phyloP scores from a whole-genome alignment of 2,329 filamentous ascomycete genomes.

The Colletotrichum spinosum region DNA sequence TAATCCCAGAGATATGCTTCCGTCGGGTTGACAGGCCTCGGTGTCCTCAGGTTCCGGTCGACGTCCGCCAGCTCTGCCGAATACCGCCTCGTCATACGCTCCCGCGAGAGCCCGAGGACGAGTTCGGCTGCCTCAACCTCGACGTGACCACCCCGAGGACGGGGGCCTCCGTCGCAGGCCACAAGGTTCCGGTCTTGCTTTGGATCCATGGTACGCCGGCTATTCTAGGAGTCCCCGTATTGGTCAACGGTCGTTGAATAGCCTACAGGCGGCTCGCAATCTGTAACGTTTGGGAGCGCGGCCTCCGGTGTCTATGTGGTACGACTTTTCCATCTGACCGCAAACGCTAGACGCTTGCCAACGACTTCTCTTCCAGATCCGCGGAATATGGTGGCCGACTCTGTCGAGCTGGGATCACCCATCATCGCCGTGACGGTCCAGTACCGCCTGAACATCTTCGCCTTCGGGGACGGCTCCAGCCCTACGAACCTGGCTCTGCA shows the following conservation, averaged over 20 bases:
- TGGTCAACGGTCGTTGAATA: slow-evolving; percentile 52
- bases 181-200: slow-evolving; percentile 50
- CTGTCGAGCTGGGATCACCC: slow-evolving; percentile 42
- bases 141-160: slow-evolving; percentile 49
- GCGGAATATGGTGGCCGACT: slow-evolving; percentile 49
- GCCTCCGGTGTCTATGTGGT: slow-evolving; percentile 55
- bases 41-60: slow-evolving; percentile 54
- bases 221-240: slow-evolving; percentile 49
- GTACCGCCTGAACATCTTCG: slow-evolving; percentile 48
- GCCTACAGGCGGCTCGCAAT: slow-evolving; percentile 53
- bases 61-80: slow-evolving; percentile 56
- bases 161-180: neutral
- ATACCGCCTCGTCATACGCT: slow-evolving; percentile 47
- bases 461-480: slow-evolving; percentile 54
- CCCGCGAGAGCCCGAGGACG: slow-evolving; percentile 49
- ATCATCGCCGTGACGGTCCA: slow-evolving; percentile 40
- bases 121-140: slow-evolving; percentile 57
- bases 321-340: slow-evolving; percentile 26
- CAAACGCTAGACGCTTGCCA: neutral
- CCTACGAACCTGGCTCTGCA: slow-evolving; percentile 49
- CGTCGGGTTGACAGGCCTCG: slow-evolving; percentile 45
- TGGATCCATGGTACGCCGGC: slow-evolving; percentile 56
- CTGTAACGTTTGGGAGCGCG: slow-evolving; percentile 56
- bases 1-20: neutral
- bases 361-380: slow-evolving; percentile 42